These are phyloP conservation scores for Phaeoacremonium minimum DNA, from an alignment of 2,329 filamentous ascomycete species.

Conservation along the genomic window DNA sequence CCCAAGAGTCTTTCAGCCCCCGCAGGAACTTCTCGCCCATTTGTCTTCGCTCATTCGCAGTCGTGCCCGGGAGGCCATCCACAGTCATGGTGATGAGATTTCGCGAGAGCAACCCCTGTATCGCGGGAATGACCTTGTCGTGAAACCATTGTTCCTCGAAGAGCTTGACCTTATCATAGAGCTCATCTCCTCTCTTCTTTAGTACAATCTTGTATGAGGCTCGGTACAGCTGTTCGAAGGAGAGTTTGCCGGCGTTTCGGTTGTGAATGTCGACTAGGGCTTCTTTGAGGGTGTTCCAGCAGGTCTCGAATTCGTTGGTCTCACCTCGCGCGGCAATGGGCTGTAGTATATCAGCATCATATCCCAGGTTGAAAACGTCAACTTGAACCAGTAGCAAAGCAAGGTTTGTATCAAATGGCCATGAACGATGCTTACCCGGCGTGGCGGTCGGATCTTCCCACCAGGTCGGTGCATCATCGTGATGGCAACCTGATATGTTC, in stretches of 20 bases:
- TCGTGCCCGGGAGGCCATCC: slow-evolving; percentile 50
- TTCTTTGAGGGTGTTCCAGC: slow-evolving; percentile 72
- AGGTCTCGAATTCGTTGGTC: slow-evolving; percentile 75
- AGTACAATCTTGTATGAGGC: slow-evolving; percentile 91
- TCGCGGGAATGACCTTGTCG: slow-evolving; percentile 65
- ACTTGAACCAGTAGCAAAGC: too few relatives aligned
- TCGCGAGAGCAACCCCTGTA: slow-evolving; percentile 66
- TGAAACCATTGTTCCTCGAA: slow-evolving; percentile 82
- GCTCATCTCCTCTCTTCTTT: slow-evolving; percentile 74
- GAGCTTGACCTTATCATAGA: slow-evolving; percentile 76
- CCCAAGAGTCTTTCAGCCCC: slow-evolving; percentile 74
- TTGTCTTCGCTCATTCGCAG: slow-evolving; percentile 72
- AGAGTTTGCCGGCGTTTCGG: slow-evolving; percentile 83
- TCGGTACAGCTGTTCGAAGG: slow-evolving; percentile 93
- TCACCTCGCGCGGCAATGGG: slow-evolving; percentile 27
- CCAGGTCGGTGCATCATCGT: slow-evolving; percentile 13
- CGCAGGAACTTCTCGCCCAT: slow-evolving; percentile 81
- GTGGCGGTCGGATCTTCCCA: slow-evolving; percentile 62
- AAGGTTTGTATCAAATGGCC: too few relatives aligned
- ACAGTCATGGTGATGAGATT: slow-evolving; percentile 60
- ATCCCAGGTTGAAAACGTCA: too few relatives aligned
- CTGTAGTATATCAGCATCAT: slow-evolving; percentile 16
- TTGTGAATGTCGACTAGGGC: slow-evolving; percentile 86
- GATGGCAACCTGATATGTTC: too few relatives aligned
- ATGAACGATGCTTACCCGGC: slow-evolving; percentile 47